Percentiles rank a stretch among this genome's conserved stretches.
Evolutionary conservation across 2,329 filamentous ascomycete species (phyloP).

Genomic region (Neofusicoccum laricinum): DNA sequence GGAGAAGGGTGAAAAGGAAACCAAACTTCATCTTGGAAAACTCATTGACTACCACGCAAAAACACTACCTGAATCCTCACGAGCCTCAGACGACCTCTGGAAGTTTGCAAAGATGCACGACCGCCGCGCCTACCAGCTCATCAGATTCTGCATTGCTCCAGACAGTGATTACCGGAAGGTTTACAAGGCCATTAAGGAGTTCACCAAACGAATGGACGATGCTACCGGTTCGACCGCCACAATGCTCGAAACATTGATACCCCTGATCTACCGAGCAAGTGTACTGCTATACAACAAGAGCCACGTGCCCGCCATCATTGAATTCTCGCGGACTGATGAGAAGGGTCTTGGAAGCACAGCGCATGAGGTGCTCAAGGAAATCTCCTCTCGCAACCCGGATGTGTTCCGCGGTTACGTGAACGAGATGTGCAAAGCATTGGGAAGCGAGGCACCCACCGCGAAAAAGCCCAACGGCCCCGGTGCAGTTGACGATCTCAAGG

Average conservation of each 20-base stretch:
- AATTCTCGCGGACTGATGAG: slow-evolving; percentile 80
- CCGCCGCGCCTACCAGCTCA: slow-evolving; percentile 82
- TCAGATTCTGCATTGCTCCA: slow-evolving; percentile 78
- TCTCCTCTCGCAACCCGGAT: slow-evolving; percentile 83
- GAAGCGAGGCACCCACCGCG: slow-evolving; percentile 72
- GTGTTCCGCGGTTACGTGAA: slow-evolving; percentile 91
- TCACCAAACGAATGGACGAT: slow-evolving; percentile 75
- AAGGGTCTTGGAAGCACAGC: slow-evolving; percentile 73
- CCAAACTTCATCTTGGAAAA: slow-evolving; percentile 67
- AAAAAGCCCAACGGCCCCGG: slow-evolving; percentile 65
- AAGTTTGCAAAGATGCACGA: slow-evolving; percentile 92
- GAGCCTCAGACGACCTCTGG: slow-evolving; percentile 73
- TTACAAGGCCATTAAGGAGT: slow-evolving; percentile 83
- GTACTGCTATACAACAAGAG: slow-evolving; percentile 91
- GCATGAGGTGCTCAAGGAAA: slow-evolving; percentile 87
- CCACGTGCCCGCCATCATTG: slow-evolving; percentile 86
- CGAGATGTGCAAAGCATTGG: slow-evolving; percentile 82
- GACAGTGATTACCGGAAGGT: slow-evolving; percentile 92
- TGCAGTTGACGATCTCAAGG: slow-evolving; percentile 88
- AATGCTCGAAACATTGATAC: slow-evolving; percentile 75
- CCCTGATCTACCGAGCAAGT: slow-evolving; percentile 78
- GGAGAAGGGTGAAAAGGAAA: slow-evolving; percentile 64
- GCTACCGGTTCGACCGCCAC: slow-evolving; percentile 56
- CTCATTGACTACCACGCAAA: slow-evolving; percentile 71
- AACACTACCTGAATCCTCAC: slow-evolving; percentile 71